A percentile compares a stretch with the other conserved stretches of the same genome.
These are phyloP conservation scores for Komagataella mondaviorum DNA, from an alignment of 805 yeast species.

Conservation along the genomic window DNA sequence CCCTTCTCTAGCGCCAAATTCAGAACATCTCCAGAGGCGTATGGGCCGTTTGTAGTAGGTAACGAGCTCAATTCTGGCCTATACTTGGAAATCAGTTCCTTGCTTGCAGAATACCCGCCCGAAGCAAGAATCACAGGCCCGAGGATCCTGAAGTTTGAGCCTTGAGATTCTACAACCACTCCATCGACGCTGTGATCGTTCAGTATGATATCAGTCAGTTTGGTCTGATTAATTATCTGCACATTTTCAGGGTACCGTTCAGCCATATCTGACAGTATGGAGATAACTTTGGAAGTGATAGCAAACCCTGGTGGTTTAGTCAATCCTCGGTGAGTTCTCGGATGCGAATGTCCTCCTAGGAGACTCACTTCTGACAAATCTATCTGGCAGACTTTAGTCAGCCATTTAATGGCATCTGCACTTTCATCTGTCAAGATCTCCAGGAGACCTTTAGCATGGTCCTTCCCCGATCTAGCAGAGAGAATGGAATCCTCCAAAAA, in stretches of 20 bases:
- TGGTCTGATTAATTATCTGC: slow-evolving; percentile 16
- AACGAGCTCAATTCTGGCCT: slow-evolving; percentile 43
- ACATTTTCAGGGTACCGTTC: slow-evolving; percentile 26
- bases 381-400: slow-evolving; percentile 45
- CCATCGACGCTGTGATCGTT: slow-evolving; percentile 9
- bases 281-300: slow-evolving; percentile 39
- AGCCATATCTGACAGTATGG: slow-evolving; percentile 30
- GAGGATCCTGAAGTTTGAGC: slow-evolving; percentile 14
- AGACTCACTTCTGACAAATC: slow-evolving; percentile 60
- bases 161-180: slow-evolving; percentile 15
- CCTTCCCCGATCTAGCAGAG: slow-evolving; percentile 28
- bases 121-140: slow-evolving; percentile 54
- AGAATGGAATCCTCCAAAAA: slow-evolving; percentile 56
- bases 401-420: slow-evolving; percentile 60
- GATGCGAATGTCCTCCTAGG: slow-evolving; percentile 71
- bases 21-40: slow-evolving; percentile 54
- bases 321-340: slow-evolving; percentile 73
- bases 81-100: slow-evolving; percentile 37
- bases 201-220: slow-evolving; percentile 25
- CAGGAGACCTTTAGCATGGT: slow-evolving; percentile 30
- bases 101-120: slow-evolving; percentile 51
- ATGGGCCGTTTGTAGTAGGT: slow-evolving; percentile 49
- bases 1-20: slow-evolving; percentile 35
- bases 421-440: slow-evolving; percentile 47
- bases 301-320: slow-evolving; percentile 58